phyloP scores from a whole-genome alignment of 2,329 filamentous ascomycete genomes.

The Ceratocystis eucalypticola region DNA sequence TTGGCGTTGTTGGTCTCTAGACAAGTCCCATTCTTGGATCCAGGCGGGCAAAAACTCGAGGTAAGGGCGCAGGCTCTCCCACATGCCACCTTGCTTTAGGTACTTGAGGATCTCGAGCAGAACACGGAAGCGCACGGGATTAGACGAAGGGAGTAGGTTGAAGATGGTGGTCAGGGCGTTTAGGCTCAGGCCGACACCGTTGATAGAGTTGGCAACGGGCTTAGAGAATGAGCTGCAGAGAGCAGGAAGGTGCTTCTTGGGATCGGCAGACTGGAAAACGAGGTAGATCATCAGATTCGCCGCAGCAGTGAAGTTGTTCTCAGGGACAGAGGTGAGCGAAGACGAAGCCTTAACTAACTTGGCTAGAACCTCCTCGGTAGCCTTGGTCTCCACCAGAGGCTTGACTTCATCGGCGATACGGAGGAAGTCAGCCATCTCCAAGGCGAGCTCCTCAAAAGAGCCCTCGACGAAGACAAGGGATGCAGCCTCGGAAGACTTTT shows the following conservation, averaged over 20 bases:
- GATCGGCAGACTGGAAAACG: slow-evolving; percentile 70
- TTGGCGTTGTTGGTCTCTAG: slow-evolving; percentile 69
- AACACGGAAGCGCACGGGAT: slow-evolving; percentile 76
- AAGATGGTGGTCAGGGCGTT: slow-evolving; percentile 90
- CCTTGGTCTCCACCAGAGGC: slow-evolving; percentile 55
- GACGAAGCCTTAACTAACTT: slow-evolving; percentile 72
- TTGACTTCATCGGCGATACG: slow-evolving; percentile 68
- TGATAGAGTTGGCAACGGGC: slow-evolving; percentile 72
- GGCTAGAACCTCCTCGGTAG: slow-evolving; percentile 80
- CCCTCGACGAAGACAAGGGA: slow-evolving; percentile 71
- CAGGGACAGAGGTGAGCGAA: slow-evolving; percentile 69
- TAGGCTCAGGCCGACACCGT: slow-evolving; percentile 74
- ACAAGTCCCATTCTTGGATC: slow-evolving; percentile 70
- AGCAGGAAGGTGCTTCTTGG: slow-evolving; percentile 71
- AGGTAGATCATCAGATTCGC: slow-evolving; percentile 97
- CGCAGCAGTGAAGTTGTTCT: slow-evolving; percentile 91
- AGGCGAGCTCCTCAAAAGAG: slow-evolving; percentile 78
- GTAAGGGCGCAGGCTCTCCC: slow-evolving; percentile 71
- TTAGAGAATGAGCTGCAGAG: slow-evolving; percentile 83
- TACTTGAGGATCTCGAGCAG: slow-evolving; percentile 80
- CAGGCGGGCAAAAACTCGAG: slow-evolving; percentile 71
- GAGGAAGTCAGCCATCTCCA: slow-evolving; percentile 90
- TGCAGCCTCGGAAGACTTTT: slow-evolving; percentile 27
- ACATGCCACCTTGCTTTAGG: slow-evolving; percentile 60
- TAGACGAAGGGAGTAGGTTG: slow-evolving; percentile 70